Evolutionary conservation across 371 early-diverging fungal species (phyloP).

Genomic region (Encephalitozoon romaleae): DNA sequence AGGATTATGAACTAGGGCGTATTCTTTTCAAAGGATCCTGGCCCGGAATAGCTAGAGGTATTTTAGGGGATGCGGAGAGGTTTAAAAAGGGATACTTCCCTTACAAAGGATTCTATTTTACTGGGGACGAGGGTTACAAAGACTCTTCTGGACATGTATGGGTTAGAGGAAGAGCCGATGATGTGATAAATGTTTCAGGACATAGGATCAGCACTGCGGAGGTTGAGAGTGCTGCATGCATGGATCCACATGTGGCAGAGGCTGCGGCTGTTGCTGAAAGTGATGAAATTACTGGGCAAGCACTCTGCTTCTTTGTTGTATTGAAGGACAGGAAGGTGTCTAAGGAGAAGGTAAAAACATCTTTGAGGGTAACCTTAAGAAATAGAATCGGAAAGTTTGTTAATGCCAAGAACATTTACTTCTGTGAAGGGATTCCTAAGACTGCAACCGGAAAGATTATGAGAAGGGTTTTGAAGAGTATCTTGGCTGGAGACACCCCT

Average conservation of each 20-base stretch:
- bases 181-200: conserved; percentile 91
- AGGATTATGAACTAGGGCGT: conserved; percentile 69
- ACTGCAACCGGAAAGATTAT: conserved; percentile 81
- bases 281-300: conserved; percentile 80
- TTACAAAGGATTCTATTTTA: conserved; percentile 74
- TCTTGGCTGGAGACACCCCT: conserved; percentile 69
- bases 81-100: conserved; percentile 79
- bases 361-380: conserved; percentile 69
- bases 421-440: conserved; percentile 79
- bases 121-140: conserved; percentile 64
- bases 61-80: conserved; percentile 76
- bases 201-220: conserved; percentile 88
- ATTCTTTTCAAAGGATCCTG: conserved; percentile 75
- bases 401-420: conserved; percentile 71
- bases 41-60: conserved; percentile 85
- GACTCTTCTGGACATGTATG: conserved; percentile 79
- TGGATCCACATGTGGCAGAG: conserved; percentile 71
- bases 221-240: conserved; percentile 76
- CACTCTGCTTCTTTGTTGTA: conserved; percentile 64
- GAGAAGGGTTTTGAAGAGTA: conserved; percentile 77
- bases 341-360: conserved; percentile 61
- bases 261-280: conserved; percentile 80
- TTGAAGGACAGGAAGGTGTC: conserved; percentile 53
- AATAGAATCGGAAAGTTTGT: conserved; percentile 71
- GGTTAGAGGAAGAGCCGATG: conserved; percentile 79